Evolutionary conservation across 2,329 filamentous ascomycete genomes (phyloP).

Genomic region (Pseudocercospora vitis): DNA sequence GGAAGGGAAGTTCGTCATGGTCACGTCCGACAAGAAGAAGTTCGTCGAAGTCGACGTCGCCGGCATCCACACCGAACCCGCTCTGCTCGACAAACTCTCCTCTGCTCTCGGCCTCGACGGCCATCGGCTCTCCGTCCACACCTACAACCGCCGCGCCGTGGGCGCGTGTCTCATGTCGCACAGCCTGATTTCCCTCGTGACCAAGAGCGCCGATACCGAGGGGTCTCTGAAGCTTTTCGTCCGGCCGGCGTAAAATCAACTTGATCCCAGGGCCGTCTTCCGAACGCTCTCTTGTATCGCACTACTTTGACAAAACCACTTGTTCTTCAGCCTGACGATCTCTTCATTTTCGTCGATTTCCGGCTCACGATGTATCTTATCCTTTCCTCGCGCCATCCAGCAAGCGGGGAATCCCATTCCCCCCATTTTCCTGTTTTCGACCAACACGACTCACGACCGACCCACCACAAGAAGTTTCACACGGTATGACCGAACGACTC

Average conservation of each 20-base stretch:
- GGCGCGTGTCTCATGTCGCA: neutral
- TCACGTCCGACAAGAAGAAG: conserved; percentile 2
- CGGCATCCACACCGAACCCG: neutral
- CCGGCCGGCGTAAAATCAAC: neutral
- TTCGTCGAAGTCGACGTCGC: conserved; percentile 6
- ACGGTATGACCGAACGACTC: no score
- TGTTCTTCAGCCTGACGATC: no score
- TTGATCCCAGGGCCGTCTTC: neutral
- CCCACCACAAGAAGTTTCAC: no score
- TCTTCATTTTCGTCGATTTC: no score
- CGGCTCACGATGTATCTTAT: no score
- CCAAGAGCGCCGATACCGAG: neutral
- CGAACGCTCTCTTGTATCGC: no score
- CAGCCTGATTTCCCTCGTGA: neutral
- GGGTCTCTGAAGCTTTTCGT: conserved; percentile 7
- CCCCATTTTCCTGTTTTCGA: no score
- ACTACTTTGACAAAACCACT: no score
- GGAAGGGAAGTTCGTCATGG: conserved; percentile 12
- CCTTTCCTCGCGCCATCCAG: no score
- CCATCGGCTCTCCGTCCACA: neutral
- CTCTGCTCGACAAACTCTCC: neutral
- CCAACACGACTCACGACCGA: no score
- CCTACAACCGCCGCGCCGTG: neutral
- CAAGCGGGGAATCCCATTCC: no score
- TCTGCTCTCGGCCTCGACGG: neutral